phyloP scores from a whole-genome alignment of 179 eudicot species.

The Beta corolliflora region DNA sequence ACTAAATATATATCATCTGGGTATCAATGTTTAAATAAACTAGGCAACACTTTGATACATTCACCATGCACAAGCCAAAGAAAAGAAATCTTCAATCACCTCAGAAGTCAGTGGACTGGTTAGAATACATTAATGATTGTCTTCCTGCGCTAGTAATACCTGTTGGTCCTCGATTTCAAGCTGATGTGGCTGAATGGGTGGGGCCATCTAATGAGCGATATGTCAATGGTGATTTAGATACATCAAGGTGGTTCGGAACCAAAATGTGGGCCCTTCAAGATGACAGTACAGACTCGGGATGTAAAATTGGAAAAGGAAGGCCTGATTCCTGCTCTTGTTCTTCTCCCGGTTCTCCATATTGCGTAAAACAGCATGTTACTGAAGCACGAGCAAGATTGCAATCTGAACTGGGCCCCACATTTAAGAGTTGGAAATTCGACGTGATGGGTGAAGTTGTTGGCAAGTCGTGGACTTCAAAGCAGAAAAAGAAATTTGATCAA shows the following conservation, averaged over 20 bases:
- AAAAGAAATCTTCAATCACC: conserved; percentile 30
- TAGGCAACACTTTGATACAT: conserved; percentile 23
- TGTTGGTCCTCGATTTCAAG: conserved; percentile 67
- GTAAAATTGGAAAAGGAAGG: conserved; percentile 58
- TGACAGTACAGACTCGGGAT: conserved; percentile 12
- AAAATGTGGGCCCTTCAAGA: conserved; percentile 48
- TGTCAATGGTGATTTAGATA: conserved; percentile 22
- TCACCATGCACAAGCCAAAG: conserved; percentile 54
- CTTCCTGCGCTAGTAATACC: conserved; percentile 48
- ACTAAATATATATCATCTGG: conserved; percentile 14
- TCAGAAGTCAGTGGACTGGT: conserved; percentile 38
- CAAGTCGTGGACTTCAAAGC: conserved; percentile 49
- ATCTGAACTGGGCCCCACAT: conserved; percentile 60
- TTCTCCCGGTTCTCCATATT: conserved; percentile 53
- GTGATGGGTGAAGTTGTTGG: conserved; percentile 70
- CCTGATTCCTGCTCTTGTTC: conserved; percentile 53
- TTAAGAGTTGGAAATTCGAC: conserved; percentile 55
- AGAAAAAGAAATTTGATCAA: conserved; percentile 46
- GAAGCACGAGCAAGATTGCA: conserved; percentile 46
- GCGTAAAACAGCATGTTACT: conserved; percentile 48
- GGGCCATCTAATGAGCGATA: conserved; percentile 26
- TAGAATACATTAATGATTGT: conserved; percentile 34
- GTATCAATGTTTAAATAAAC: conserved; percentile 11
- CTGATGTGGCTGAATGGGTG: conserved; percentile 46
- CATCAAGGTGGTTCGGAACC: conserved; percentile 62